Base-by-base conservation (phyloP, 2,329 filamentous ascomycete species). In the Aspergillus spinulosporus region DNA sequence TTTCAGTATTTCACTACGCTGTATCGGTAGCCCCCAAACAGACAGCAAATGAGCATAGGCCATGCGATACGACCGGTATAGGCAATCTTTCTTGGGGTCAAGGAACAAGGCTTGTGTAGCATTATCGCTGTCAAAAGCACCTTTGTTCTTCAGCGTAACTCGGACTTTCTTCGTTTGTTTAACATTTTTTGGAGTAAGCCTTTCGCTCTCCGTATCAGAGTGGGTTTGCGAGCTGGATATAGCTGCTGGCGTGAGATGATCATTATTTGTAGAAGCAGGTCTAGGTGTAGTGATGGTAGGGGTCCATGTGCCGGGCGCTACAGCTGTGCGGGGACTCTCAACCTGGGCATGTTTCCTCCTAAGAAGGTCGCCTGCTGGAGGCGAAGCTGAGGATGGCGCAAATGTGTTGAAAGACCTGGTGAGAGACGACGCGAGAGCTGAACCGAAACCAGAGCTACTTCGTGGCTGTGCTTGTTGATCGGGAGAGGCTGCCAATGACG, bases 41-140 rank as follows among this genome's bases (percentile, higher is more conserved):
- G 79, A 79, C 3, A 87, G 75, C 54, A 84, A 73, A 48, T 84
- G 74, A 3, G 84, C 82, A 68, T 87, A 87, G 44, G 79, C 74
- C 49, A 75, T 71, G 42, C 83, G 78, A 72, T 85, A 88, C 2
- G 78, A 73, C 5, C 70, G 72, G 62, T 81, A 82, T 43, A 81
- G 72, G 61, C 68, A 70, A 15, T 77, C 75, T 44, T 81, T 76
- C 7, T 72, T 73, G 44, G 74, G 72, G 43, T 84, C 77, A 4
- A 86, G 70, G 15, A 86, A 69, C 9, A 80, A 74, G 15, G 74
- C 69, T 52, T 74, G 74, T 2, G 76, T 68, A 50, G 74, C 70
- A 9, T 75, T 77, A 57, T 83, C 79, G 36, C 80, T 76, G 54
- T 83, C 80, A 61, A 87, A 87, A 36, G 77, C 74, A 54, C 78